Base-by-base conservation (phyloP, 2,329 filamentous ascomycete species). In the Xylaria sp. region DNA sequence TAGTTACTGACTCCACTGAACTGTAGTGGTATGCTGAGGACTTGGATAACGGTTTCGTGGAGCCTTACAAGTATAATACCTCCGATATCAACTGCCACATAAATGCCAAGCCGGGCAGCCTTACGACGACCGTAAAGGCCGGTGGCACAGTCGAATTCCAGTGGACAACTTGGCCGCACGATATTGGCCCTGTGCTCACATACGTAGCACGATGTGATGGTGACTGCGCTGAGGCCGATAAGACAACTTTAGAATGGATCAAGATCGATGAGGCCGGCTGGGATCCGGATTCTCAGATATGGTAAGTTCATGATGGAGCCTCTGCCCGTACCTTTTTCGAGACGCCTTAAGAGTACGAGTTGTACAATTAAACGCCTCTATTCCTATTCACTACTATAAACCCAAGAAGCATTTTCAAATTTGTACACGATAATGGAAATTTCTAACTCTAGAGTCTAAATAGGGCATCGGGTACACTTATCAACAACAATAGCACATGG, bases 401-500 rank as follows among this genome's bases (percentile, higher is more conserved):
- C 32, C 9, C 32, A 2, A 2, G 32, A 34, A 6, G 8, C 32
- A 7, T 10, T 10, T 37, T 10, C 34, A 2, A 37, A 4, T 37
- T 37, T 37, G 7, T 37, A 37, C 34, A 8, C 34, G 34, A 37
- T 37, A 10, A 37, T 8, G 2, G 5, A 9, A 37, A 37, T 37
- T 8, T 9, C 10, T 37, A 37, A 37, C 34, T 37, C 8, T 9
- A 1, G 8, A 37, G 8, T 37, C 34, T 37, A 1, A 73, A 46
- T 2, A 81, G 80, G 80, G 75, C 73, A 10, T 73, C 77, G 9
- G 75, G 78, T 70, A 75, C 82, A 3, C 76, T 87, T 68, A 84
- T 85, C 74, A 73, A 78, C 65, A 81, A 82, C 76, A 85, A 85
- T 78, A 83, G 81, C 78, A 83, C 78, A 68, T 84, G 81, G 78